Conservation (phyloP, 495 filamentous ascomycete species). For the Astrocystis sublimbata region DNA sequence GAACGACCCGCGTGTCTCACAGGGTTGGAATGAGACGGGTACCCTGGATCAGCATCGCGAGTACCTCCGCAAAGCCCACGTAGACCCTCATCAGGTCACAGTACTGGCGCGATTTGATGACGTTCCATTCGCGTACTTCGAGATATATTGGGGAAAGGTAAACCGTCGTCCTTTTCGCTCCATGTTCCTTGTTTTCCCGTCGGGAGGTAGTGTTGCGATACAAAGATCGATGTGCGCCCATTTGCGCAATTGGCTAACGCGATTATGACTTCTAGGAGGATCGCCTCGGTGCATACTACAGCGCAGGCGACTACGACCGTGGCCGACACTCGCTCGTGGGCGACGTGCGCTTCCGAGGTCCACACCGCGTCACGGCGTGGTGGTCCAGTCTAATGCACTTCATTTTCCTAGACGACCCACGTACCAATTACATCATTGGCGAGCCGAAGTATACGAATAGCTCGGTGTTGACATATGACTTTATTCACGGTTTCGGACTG, state of each 20-base stretch:
- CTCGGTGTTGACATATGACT: conserved; percentile 65
- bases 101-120: conserved; percentile 65
- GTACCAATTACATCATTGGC: conserved; percentile 62
- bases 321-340: conserved; percentile 70
- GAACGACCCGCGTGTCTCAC: conserved; percentile 68
- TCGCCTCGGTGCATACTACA: conserved; percentile 65
- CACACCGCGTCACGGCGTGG: conserved; percentile 68
- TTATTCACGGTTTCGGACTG: conserved; percentile 63
- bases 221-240: not conserved
- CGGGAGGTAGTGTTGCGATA: not conserved
- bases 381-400: conserved; percentile 70
- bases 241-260: not conserved
- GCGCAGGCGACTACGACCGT: conserved; percentile 63
- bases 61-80: conserved; percentile 60
- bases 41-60: conserved; percentile 62
- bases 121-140: conserved; percentile 64
- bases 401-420: conserved; percentile 68
- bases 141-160: conserved; percentile 73
- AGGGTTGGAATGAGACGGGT: conserved; percentile 69
- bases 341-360: conserved; percentile 61
- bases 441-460: conserved; percentile 63
- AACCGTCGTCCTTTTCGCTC: not conserved
- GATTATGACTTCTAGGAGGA: conserved; percentile 54
- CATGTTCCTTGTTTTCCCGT: not conserved
- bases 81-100: conserved; percentile 63